Evolutionary conservation across 169 alveolate species (phyloP), one percentile per base, ranked within the genome.

Genomic region (Babesia microti): DNA sequence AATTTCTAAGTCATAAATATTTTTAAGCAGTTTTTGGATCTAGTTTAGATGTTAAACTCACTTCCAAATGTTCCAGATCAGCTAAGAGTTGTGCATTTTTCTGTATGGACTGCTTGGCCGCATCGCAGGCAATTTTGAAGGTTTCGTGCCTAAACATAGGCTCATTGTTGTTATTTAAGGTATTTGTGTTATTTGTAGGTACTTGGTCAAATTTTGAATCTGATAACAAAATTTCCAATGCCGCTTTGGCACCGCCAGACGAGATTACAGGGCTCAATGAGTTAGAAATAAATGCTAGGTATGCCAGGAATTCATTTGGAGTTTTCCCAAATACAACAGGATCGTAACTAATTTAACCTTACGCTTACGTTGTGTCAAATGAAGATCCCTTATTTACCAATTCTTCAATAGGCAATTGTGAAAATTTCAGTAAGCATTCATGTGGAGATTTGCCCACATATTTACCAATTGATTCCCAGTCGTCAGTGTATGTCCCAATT

Each of bases 401-500:
- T n/a, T 50, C 54, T 45, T 71, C 82, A 14, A 71, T 47, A 17
- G 82, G 82, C 27, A 70, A 47, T 14, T 45, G 57, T 12, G 68
- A 41, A 29, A 71, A 71, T 14, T 71, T 68, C 2, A 53, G 65
- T 24, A 71, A 53, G 30, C 82, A 71, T 51, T 71, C 82, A 14
- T 51, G 51, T 18, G 73, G 71, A 5, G 82, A 67, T 27, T 42
- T 42, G 6, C 82, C 82, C 37, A 71, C 30, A 26, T 71, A 53
- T 19, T 68, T 35, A 2, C 63, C 46, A 14, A 71, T 47, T 11
- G 52, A 45, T 17, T 59, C 60, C 82, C 82, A 71, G 43, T 71
- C 78, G 21, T 54, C 49, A 3, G 81, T 80, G 41, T 45, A 56
- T 33, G 39, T 66, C 37, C 59, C 67, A 35, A 71, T 58, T 9